Conservation (phyloP, 129 eudicot species). For the Helianthus tuberosus region DNA sequence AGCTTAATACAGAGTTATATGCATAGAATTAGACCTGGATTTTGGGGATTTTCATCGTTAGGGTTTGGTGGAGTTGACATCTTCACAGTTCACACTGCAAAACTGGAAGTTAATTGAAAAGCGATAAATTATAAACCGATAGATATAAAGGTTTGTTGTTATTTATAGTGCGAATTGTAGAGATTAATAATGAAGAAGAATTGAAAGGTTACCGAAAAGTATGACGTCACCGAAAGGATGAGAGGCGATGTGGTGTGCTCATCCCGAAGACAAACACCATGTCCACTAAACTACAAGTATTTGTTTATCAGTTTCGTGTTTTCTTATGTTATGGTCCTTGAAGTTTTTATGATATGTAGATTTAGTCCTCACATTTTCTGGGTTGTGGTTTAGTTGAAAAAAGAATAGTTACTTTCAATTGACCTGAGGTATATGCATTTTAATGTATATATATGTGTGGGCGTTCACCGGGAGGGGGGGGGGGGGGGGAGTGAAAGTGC, state of each 20-base stretch:
- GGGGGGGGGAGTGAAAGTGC: too few relatives aligned
- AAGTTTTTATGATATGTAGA: neutral
- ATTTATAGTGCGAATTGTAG: neutral
- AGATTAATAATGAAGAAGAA: neutral
- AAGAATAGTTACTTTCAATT: too few relatives aligned
- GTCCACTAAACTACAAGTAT: neutral
- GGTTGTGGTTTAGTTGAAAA: too few relatives aligned
- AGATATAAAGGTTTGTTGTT: neutral
- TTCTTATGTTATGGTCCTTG: neutral
- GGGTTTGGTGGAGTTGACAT: constrained; percentile 67
- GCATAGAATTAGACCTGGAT: constrained; percentile 44
- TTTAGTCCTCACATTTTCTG: neutral
- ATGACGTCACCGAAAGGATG: constrained; percentile 37
- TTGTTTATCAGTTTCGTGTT: neutral
- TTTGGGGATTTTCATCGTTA: constrained; percentile 47
- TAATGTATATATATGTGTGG: too few relatives aligned
- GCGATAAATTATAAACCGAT: neutral
- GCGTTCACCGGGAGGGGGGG: too few relatives aligned
- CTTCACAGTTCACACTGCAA: constrained; percentile 6
- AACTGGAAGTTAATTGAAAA: neutral
- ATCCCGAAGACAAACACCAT: constrained; percentile 34
- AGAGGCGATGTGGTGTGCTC: constrained; percentile 31
- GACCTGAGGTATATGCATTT: too few relatives aligned
- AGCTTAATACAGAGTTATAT: neutral
- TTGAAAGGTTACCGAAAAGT: constrained; percentile 25